Evolutionary conservation across 1,284 basidiomycete genomes (phyloP).

Genomic region (Xerocomus nothofagi): DNA sequence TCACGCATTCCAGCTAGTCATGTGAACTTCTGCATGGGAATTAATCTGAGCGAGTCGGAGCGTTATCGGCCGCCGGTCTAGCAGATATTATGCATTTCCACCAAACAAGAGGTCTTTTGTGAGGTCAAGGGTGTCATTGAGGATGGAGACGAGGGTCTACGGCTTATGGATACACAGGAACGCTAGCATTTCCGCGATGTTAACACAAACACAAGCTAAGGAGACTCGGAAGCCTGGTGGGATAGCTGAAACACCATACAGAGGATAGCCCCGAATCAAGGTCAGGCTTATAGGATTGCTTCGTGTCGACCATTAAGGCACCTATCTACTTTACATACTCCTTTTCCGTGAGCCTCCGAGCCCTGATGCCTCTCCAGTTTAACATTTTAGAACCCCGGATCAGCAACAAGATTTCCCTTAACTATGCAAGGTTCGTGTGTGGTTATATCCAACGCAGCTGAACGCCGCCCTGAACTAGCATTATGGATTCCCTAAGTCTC

Average conservation of each 20-base stretch:
- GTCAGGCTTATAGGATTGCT: conserved; percentile 42
- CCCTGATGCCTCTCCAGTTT: background rate
- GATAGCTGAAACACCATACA: background rate
- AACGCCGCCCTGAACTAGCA: conserved; percentile 35
- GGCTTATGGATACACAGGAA: conserved; percentile 52
- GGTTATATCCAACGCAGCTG: background rate
- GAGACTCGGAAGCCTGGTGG: conserved; percentile 56
- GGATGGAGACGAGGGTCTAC: conserved; percentile 54
- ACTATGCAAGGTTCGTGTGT: conserved; percentile 56
- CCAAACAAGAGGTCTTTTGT: background rate
- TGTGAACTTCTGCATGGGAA: background rate
- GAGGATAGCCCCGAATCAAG: background rate
- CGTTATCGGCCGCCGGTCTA: background rate
- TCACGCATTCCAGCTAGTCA: background rate
- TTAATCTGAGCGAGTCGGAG: background rate
- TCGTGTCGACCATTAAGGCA: conserved; percentile 61
- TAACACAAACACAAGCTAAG: conserved; percentile 55
- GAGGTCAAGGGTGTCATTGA: background rate
- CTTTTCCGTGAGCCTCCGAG: conserved; percentile 52
- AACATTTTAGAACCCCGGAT: background rate
- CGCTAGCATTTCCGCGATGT: conserved; percentile 54
- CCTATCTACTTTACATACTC: conserved; percentile 66
- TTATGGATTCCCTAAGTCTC: conserved; percentile 65
- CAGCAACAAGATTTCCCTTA: conserved; percentile 62
- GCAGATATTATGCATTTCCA: background rate